Conservation (phyloP, 2,329 filamentous ascomycete species). For the Pseudohalonectria lignicola region DNA sequence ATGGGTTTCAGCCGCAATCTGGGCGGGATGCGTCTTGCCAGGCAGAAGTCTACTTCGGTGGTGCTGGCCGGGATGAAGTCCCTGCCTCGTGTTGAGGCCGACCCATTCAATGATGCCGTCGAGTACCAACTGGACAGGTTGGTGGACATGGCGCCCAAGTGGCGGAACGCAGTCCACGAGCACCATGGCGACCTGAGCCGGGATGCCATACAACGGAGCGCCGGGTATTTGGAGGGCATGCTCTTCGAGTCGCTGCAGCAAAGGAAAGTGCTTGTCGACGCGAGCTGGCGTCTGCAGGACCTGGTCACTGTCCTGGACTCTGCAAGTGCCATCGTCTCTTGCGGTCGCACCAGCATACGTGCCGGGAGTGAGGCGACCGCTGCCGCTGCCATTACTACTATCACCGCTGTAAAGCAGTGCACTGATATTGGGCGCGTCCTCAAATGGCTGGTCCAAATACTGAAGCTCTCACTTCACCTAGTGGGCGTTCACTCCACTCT, state of each 20-base stretch:
- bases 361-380: too few species aligned
- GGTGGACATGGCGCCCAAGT: constrained; percentile 59
- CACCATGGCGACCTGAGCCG: constrained; percentile 79
- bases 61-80: constrained; percentile 48
- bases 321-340: too few species aligned
- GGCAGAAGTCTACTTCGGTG: constrained; percentile 59
- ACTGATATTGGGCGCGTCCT: constrained; percentile 18
- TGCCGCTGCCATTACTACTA: neutral
- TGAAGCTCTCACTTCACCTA: constrained; percentile 50
- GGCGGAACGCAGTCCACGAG: constrained; percentile 55
- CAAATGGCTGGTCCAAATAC: constrained; percentile 58
- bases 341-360: too few species aligned
- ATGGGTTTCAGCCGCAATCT: constrained; percentile 89
- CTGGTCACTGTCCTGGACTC: too few species aligned
- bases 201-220: constrained; percentile 67
- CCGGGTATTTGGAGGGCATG: constrained; percentile 80
- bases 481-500: constrained; percentile 58
- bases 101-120: constrained; percentile 20
- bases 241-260: constrained; percentile 56
- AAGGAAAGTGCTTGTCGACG: constrained; percentile 33
- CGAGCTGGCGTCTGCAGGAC: constrained; percentile 1
- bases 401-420: constrained; percentile 1
- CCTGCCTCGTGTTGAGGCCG: constrained; percentile 15
- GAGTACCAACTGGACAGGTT: constrained; percentile 73
- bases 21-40: constrained; percentile 58